Conservation (phyloP, 1,139 yeast species). For the Candida tunisiensis region DNA sequence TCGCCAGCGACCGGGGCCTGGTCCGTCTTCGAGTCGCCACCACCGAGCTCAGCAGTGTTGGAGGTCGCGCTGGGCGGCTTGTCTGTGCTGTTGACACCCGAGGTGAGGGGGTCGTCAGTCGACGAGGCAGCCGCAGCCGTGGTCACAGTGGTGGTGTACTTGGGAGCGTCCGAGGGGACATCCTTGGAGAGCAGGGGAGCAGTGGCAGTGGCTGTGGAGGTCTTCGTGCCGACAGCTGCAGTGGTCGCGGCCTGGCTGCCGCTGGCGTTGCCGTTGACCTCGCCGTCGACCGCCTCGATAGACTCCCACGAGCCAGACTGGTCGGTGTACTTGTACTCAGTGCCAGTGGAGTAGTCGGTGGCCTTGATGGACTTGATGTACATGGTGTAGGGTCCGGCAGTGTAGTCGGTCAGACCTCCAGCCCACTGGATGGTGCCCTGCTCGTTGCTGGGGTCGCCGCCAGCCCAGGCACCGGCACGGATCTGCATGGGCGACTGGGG, state of each 20-base stretch:
- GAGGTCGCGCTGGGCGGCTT: too few species aligned
- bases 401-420: slow-evolving; percentile 58
- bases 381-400: slow-evolving; percentile 55
- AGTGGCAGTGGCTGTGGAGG: slow-evolving; percentile 3
- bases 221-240: slow-evolving; percentile 4
- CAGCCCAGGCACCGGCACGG: slow-evolving; percentile 64
- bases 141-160: background rate
- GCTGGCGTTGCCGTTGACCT: slow-evolving; percentile 40
- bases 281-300: slow-evolving; percentile 47
- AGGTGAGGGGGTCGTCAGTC: too few species aligned
- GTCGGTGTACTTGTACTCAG: slow-evolving; percentile 46
- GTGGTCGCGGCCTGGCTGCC: slow-evolving; percentile 23
- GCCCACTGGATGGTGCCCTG: slow-evolving; percentile 76
- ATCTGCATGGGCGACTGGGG: slow-evolving; percentile 71
- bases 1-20: too few species aligned
- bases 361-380: slow-evolving; percentile 42
- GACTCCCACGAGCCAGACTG: slow-evolving; percentile 52
- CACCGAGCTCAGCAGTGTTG: too few species aligned
- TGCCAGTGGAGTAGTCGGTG: slow-evolving; percentile 69
- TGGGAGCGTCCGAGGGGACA: background rate
- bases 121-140: too few species aligned
- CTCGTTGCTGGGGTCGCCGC: slow-evolving; percentile 52
- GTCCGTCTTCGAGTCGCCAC: too few species aligned
- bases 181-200: slow-evolving; percentile 1
- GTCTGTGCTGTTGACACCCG: too few species aligned